Conservation (phyloP, 2,329 filamentous ascomycete species). For the Aspergillus melleus region DNA sequence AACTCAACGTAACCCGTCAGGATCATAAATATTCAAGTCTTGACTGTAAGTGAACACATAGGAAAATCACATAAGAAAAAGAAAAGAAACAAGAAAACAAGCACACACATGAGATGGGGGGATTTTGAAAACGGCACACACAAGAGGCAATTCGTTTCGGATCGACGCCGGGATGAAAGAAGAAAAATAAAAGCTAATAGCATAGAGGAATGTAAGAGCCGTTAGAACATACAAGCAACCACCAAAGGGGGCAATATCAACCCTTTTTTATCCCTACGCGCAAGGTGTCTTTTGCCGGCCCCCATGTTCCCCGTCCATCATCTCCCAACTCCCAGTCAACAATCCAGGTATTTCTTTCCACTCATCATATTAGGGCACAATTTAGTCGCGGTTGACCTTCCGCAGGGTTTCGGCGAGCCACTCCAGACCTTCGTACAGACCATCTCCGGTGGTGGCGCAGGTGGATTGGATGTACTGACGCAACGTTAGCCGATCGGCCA, state of each 20-base stretch:
- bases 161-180: conserved; percentile 35
- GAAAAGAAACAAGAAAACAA: conserved; percentile 15
- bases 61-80: conserved; percentile 4
- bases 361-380: conserved; percentile 32
- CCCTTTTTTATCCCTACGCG: conserved; percentile 27
- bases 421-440: conserved; percentile 98
- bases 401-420: conserved; percentile 82
- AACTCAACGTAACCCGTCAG: conserved; percentile 10
- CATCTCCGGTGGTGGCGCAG: conserved; percentile 97
- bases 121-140: conserved; percentile 24
- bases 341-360: conserved; percentile 34
- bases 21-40: conserved; percentile 17
- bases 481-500: neutral
- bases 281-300: conserved; percentile 30
- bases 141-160: conserved; percentile 26
- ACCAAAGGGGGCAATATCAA: conserved; percentile 27
- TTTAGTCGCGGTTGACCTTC: conserved; percentile 60
- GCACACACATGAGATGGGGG: conserved; percentile 12
- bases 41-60: conserved; percentile 12
- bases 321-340: conserved; percentile 38
- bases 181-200: conserved; percentile 42
- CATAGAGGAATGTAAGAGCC: conserved; percentile 42
- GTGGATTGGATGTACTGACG: conserved; percentile 96
- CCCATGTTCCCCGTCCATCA: conserved; percentile 35
- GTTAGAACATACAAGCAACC: conserved; percentile 37